Evolutionary conservation across 768 basidiomycete genomes (phyloP), one percentile per base, ranked within the genome.

Genomic region (Lactarius tabidus): DNA sequence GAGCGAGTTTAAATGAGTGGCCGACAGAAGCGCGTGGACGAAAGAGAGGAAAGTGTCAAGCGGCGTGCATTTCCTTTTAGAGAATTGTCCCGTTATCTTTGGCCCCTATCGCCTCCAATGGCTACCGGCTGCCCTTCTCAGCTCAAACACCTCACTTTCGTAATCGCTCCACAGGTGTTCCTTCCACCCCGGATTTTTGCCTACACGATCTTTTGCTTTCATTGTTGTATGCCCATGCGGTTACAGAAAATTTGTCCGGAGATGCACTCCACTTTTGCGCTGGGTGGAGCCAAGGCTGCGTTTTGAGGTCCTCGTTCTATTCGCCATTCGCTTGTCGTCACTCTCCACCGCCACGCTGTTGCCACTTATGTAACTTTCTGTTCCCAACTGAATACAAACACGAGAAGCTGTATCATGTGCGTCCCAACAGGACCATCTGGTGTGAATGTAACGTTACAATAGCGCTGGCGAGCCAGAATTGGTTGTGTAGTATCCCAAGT

Each of bases 331-430:
- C 7, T 18, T 4, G 28, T 17, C 48, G n/a, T 51, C 48, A 51
- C 48, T 31, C 29, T 20, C 53, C 33, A 36, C 38, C 38, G 5
- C 33, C 59, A 43, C 26, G 48, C 48, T 26, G 48, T 10, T 10
- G 63, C 57, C 63, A 63, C 63, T 31, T 35, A 17, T 15, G 63
- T 59, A 33, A 59, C 57, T 9, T 43, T 31, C n/a, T 9, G 41
- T 54, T 26, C 14, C 6, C 48, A 51, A 51, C 15, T 6, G 23
- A 51, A 51, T 26, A 51, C 29, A 54, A 18, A 33, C 36, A 26
- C 52, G 9, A 60, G 35, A 56, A 36, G 41, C 28, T 39, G 52
- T n/a, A 31, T 18, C 33, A 65, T 35, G 31, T 43, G 38, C 51
- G 28, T 17, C 53, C 52, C 43, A 38, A 33, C 6, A 9, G 54